These are phyloP conservation scores for Saccharomyces uvarum DNA, from an alignment of 1,139 yeast species.

Conservation along the genomic window DNA sequence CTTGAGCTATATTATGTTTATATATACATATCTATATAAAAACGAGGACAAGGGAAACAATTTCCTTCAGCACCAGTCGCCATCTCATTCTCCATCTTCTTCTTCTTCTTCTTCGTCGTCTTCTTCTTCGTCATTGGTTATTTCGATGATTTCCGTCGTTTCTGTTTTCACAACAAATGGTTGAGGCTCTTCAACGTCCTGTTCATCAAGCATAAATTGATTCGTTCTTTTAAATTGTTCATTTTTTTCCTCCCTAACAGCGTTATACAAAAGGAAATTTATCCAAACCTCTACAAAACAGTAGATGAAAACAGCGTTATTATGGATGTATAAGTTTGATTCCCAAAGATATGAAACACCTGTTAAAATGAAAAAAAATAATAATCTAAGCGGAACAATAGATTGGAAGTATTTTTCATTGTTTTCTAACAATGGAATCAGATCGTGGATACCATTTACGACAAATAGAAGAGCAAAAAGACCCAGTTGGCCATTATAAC, in stretches of 20 bases:
- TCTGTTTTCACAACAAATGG: constrained; percentile 3
- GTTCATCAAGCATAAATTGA: constrained; percentile 13
- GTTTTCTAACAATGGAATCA: constrained; percentile 51
- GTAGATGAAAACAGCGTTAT: constrained; percentile 54
- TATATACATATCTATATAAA: neutral
- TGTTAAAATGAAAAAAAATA: constrained; percentile 47
- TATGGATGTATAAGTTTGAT: constrained; percentile 43
- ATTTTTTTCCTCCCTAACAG: constrained; percentile 53
- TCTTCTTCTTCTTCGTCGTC: constrained; percentile 4
- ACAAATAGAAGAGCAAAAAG: constrained; percentile 41
- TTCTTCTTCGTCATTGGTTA: constrained; percentile 6
- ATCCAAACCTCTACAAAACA: constrained; percentile 67
- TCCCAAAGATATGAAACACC: constrained; percentile 32
- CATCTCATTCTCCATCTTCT: neutral
- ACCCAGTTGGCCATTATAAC: constrained; percentile 46
- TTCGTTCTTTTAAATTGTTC: constrained; percentile 23
- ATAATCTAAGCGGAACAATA: constrained; percentile 59
- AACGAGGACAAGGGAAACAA: neutral
- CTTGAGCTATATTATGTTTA: neutral
- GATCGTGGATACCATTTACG: constrained; percentile 43
- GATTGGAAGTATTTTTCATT: constrained; percentile 55
- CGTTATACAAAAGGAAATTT: constrained; percentile 54
- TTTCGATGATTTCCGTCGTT: neutral
- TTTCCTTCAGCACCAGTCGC: neutral
- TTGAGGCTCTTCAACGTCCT: constrained; percentile 7